Evolutionary conservation across 257 asterid genomes (phyloP), one percentile per base, ranked within the genome.

Genomic region (Echium plantagineum): DNA sequence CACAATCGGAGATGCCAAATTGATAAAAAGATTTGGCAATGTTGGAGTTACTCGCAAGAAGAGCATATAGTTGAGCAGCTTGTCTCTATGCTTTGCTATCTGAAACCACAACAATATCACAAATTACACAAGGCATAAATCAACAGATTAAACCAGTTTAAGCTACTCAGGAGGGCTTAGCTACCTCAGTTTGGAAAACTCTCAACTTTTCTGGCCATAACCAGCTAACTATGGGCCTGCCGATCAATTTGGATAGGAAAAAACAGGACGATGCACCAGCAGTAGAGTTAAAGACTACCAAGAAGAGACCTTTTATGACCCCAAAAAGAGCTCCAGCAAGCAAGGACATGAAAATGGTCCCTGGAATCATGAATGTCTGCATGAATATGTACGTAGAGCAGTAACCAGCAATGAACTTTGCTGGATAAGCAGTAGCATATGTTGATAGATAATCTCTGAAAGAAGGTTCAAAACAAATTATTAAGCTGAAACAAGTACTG

Each of bases 351-450:
- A 89, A 89, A 65, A 89, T 89, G 38, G 96, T 89, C 81, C 96
- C 96, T 6, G 96, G 96, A 66, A 89, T 89, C 96, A 89, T 89
- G 69, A 89, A 89, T 48, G 96, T 85, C 81, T 89, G 95, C 96
- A 89, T 89, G 85, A 89, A 89, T 80, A 89, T 81, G 78, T 89
- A 89, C 54, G 84, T 89, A 63, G 96, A 81, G 79, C 95, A 89
- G 76, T 85, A 89, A 59, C 88, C 94, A 56, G 85, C 70, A 64
- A 80, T 85, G 82, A 89, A 89, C 69, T 82, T 78, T 64, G 94
- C 79, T 51, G 96, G 96, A 77, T 85, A 85, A 46, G 69, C 71
- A 46, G 64, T 69, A 52, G 90, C 90, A 72, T 85, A 88, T 22
- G 64, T 83, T 62, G 88, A 86, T 73, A 88, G 84, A 69, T 85